phyloP scores from a whole-genome alignment of 2,329 filamentous ascomycete genomes.

The Hortaea sp. region DNA sequence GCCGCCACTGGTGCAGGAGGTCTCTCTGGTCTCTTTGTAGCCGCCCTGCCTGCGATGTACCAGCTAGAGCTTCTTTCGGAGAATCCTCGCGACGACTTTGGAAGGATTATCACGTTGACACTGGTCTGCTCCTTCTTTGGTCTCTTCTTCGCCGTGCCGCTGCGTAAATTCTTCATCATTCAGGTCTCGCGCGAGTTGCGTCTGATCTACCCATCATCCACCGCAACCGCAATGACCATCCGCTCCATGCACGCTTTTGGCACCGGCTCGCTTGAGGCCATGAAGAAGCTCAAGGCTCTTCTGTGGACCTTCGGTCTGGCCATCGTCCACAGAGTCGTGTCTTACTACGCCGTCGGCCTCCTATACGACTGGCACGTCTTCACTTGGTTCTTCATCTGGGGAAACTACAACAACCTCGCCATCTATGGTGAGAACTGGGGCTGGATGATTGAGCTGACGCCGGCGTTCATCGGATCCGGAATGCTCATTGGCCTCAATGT shows the following conservation, averaged over 20 bases:
- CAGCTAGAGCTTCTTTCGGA: constrained; percentile 40
- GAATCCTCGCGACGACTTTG: constrained; percentile 46
- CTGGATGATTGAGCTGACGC: constrained; percentile 33
- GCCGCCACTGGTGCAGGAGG: constrained; percentile 51
- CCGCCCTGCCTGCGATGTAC: constrained; percentile 52
- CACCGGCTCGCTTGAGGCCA: constrained; percentile 42
- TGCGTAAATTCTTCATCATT: constrained; percentile 58
- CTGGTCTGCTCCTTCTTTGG: constrained; percentile 53
- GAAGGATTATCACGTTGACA: constrained; percentile 48
- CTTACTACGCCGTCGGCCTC: constrained; percentile 51
- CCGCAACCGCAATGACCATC: constrained; percentile 53
- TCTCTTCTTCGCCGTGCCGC: constrained; percentile 51
- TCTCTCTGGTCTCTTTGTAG: constrained; percentile 48
- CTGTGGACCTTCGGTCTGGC: constrained; percentile 41
- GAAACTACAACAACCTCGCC: constrained; percentile 40
- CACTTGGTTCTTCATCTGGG: constrained; percentile 46
- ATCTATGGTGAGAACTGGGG: constrained; percentile 51
- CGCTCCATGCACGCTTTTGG: constrained; percentile 51
- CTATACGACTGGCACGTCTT: constrained; percentile 39
- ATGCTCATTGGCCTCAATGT: constrained; percentile 51
- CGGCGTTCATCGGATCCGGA: constrained; percentile 17
- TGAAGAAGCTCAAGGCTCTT: constrained; percentile 48
- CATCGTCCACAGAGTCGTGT: constrained; percentile 44
- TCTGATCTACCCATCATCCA: constrained; percentile 50
- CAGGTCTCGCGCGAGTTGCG: constrained; percentile 52